Percentiles rank a stretch among this genome's conserved stretches.
These are phyloP conservation scores for Cladorrhinum samala DNA, from an alignment of 495 filamentous ascomycete genomes.

Conservation along the genomic window DNA sequence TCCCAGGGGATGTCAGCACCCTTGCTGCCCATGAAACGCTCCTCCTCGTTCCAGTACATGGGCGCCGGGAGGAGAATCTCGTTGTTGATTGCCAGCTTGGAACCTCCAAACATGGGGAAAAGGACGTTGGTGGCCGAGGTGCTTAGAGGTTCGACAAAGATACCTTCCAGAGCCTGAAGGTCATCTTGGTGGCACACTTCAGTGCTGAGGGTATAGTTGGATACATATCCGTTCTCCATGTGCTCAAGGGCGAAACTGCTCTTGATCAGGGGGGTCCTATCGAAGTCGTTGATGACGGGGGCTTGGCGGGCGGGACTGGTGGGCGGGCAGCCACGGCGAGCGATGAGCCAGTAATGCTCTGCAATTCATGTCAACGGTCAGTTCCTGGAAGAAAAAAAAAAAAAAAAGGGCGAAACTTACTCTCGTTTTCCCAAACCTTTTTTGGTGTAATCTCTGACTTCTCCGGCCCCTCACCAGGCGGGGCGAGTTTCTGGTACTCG, in stretches of 20 bases:
- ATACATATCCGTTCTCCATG: conserved; percentile 52
- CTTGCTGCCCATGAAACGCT: conserved; percentile 60
- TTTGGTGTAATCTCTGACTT: conserved; percentile 20
- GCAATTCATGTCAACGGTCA: conserved; percentile 20
- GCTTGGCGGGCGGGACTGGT: conserved; percentile 50
- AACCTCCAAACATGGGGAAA: conserved; percentile 69
- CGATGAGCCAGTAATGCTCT: conserved; percentile 59
- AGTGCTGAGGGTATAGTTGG: conserved; percentile 59
- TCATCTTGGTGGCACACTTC: conserved; percentile 61
- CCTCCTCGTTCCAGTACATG: conserved; percentile 66
- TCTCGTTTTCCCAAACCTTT: conserved; percentile 39
- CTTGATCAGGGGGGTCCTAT: conserved; percentile 38
- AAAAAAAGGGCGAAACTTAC: conserved; percentile 22
- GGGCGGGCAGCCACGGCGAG: conserved; percentile 54
- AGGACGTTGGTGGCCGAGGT: conserved; percentile 50
- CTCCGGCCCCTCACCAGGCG: conserved; percentile 23
- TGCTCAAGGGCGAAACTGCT: conserved; percentile 31
- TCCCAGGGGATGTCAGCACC: conserved; percentile 46
- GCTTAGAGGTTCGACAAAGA: conserved; percentile 60
- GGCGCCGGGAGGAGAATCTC: conserved; percentile 74
- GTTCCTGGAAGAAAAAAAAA: conserved; percentile 3
- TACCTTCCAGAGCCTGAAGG: conserved; percentile 57
- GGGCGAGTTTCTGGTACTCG: conserved; percentile 29
- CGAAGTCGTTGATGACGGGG: conserved; percentile 33
- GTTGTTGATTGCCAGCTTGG: conserved; percentile 71